Percentiles rank a stretch among this genome's conserved stretches.
Evolutionary conservation across 257 asterid genomes (phyloP).

Genomic region (Gentiana straminea): DNA sequence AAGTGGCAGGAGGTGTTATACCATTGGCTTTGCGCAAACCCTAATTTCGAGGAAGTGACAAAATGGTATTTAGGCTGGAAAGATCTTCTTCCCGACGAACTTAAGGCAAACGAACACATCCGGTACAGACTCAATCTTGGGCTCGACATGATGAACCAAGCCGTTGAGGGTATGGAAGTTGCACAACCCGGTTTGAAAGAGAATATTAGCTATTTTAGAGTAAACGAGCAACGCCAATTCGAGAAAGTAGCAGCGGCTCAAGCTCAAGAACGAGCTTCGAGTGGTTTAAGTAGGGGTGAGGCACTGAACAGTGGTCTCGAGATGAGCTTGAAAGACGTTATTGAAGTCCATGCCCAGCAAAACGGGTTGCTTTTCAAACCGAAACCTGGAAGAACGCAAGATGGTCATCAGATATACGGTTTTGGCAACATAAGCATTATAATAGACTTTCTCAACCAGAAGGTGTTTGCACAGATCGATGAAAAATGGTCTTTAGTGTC

Average conservation of each 20-base stretch:
- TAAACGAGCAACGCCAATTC: conserved; percentile 43
- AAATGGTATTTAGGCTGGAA: conserved; percentile 68
- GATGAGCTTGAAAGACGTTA: conserved; percentile 24
- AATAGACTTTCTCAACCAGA: conserved; percentile 34
- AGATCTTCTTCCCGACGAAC: conserved; percentile 46
- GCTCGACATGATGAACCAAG: conserved; percentile 63
- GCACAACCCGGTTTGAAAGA: conserved; percentile 50
- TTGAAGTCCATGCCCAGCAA: conserved; percentile 39
- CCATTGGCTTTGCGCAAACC: conserved; percentile 45
- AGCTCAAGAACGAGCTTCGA: conserved; percentile 7
- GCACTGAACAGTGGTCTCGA: not conserved
- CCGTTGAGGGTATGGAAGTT: conserved; percentile 59
- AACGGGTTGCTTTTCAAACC: conserved; percentile 3
- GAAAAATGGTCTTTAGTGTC: conserved; percentile 50
- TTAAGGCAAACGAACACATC: conserved; percentile 45
- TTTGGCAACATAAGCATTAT: conserved; percentile 51
- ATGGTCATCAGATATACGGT: conserved; percentile 46
- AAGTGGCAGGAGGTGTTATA: conserved; percentile 68
- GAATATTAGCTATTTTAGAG: conserved; percentile 35
- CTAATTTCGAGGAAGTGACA: conserved; percentile 54
- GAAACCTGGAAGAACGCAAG: conserved; percentile 37
- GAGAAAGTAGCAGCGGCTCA: conserved; percentile 35
- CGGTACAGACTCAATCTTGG: conserved; percentile 41
- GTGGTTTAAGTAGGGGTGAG: not conserved
- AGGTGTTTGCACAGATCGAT: conserved; percentile 45